phyloP scores from a whole-genome alignment of 495 filamentous ascomycete species.

The Penicillium manginii region DNA sequence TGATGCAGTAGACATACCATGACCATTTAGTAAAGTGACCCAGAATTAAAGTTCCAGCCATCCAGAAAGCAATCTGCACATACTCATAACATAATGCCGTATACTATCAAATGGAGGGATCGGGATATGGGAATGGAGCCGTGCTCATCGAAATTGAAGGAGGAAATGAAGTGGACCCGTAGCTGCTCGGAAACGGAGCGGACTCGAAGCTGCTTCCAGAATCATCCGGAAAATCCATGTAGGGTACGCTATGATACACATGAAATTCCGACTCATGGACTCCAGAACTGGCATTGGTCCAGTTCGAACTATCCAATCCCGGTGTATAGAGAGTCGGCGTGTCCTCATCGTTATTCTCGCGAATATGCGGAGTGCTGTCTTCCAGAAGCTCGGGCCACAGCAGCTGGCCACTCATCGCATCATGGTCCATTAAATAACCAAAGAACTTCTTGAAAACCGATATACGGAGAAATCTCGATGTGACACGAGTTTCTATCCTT shows the following conservation, averaged over 20 bases:
- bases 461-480: background rate
- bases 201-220: background rate
- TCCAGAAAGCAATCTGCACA: too few relatives aligned
- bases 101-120: background rate
- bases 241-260: background rate
- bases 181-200: background rate
- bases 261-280: too few relatives aligned
- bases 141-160: background rate
- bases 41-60: too few relatives aligned
- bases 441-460: background rate
- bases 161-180: background rate
- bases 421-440: background rate
- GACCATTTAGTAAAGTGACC: too few relatives aligned
- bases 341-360: background rate
- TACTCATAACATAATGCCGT: background rate
- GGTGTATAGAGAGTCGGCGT: background rate
- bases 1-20: too few relatives aligned
- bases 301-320: background rate
- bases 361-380: background rate
- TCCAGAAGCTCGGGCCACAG: background rate
- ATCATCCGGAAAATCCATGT: background rate
- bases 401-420: background rate
- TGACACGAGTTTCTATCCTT: background rate
- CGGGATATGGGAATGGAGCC: background rate
- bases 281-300: background rate